A percentile compares a stretch with the other conserved stretches of the same genome.
These are phyloP conservation scores for Aspergillus funiculosus DNA, from an alignment of 495 filamentous ascomycete genomes.

Conservation along the genomic window DNA sequence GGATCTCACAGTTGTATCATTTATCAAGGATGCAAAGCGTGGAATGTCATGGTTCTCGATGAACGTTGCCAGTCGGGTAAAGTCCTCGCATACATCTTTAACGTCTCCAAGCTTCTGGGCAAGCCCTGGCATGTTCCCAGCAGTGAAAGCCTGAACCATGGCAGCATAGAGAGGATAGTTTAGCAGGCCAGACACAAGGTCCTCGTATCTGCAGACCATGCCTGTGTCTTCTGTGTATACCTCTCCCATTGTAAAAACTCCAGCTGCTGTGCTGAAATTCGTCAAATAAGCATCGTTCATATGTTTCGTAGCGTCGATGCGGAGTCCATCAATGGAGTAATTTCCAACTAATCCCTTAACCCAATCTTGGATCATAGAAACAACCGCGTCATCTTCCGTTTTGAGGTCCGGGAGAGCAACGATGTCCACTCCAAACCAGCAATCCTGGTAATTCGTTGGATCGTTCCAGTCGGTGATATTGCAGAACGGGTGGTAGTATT, in stretches of 20 bases:
- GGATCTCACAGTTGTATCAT: conserved; percentile 5
- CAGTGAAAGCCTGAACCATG: conserved; percentile 51
- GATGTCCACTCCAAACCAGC: conserved; percentile 54
- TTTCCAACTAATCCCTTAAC: conserved; percentile 51
- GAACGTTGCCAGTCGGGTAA: conserved; percentile 56
- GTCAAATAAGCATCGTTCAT: conserved; percentile 4
- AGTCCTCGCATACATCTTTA: conserved; percentile 41
- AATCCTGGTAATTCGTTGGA: conserved; percentile 25
- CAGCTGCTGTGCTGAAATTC: conserved; percentile 7
- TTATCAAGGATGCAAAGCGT: conserved; percentile 45
- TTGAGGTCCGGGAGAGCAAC: conserved; percentile 58
- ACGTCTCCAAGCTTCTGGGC: conserved; percentile 44
- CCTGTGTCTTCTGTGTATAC: conserved; percentile 6
- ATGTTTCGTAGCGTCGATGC: conserved; percentile 62
- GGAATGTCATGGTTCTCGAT: conserved; percentile 64
- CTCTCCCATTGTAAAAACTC: conserved; percentile 11
- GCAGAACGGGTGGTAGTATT: conserved; percentile 57
- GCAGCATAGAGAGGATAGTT: conserved; percentile 45
- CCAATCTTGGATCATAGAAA: conserved; percentile 52
- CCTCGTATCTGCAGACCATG: conserved; percentile 8
- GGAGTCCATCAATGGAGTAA: conserved; percentile 64
- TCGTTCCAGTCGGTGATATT: conserved; percentile 40
- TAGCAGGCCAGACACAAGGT: conserved; percentile 6
- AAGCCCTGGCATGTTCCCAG: conserved; percentile 46
- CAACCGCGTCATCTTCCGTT: conserved; percentile 51